These are phyloP conservation scores for Verticillium zaregamsianum DNA, from an alignment of 2,329 filamentous ascomycete genomes.

Conservation along the genomic window DNA sequence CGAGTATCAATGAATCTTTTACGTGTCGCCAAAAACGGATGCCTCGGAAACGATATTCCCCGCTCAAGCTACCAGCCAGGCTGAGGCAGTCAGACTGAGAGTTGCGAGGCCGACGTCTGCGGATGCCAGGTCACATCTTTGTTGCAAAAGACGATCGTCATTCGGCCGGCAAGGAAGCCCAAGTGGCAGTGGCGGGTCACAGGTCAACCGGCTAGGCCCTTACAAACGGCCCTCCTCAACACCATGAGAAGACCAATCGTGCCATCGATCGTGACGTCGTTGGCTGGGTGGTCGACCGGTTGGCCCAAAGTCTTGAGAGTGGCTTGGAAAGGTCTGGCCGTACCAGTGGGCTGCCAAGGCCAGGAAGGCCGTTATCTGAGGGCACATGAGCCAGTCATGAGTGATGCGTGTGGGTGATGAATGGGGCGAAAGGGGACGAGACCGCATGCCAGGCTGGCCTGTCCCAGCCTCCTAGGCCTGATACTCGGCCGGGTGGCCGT, in stretches of 20 bases:
- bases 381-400: not conserved
- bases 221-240: not conserved
- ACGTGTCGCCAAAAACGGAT: too few relatives aligned
- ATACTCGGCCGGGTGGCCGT: not conserved
- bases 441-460: not conserved
- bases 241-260: not conserved
- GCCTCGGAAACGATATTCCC: too few relatives aligned
- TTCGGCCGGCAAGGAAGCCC: not conserved
- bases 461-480: not conserved
- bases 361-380: not conserved
- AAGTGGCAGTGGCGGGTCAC: not conserved
- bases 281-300: not conserved
- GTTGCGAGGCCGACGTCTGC: too few relatives aligned
- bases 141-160: not conserved
- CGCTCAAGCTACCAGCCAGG: too few relatives aligned
- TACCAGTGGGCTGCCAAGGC: not conserved
- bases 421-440: not conserved
- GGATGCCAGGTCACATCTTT: not conserved
- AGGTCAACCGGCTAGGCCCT: not conserved
- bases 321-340: not conserved
- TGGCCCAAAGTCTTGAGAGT: not conserved
- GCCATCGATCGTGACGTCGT: not conserved
- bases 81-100: not conserved
- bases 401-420: not conserved
- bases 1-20: too few relatives aligned